A percentile compares a stretch with the other conserved stretches of the same genome.
These are phyloP conservation scores for Cercospora janseana DNA, from an alignment of 2,329 filamentous ascomycete species.

Conservation along the genomic window DNA sequence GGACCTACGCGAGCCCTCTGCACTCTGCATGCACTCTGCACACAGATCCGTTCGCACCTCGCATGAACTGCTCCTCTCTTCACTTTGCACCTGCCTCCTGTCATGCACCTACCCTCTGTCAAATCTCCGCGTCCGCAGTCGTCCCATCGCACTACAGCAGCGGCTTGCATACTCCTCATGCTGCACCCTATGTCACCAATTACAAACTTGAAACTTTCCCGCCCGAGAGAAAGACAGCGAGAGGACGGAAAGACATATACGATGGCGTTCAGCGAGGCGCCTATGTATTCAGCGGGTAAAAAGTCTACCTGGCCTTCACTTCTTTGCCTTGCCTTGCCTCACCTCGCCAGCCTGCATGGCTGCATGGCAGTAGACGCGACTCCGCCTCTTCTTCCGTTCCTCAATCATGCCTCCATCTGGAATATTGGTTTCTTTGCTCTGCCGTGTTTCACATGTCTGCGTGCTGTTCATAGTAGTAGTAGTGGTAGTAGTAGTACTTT, in stretches of 20 bases:
- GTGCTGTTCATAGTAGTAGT: conserved; percentile 1
- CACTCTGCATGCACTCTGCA: background rate
- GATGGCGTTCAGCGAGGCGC: conserved; percentile 4
- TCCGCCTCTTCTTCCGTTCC: background rate
- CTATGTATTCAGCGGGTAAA: background rate
- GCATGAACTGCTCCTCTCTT: conserved; percentile 1
- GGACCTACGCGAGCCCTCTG: too few species aligned
- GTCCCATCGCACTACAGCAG: too few species aligned
- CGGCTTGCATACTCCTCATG: too few species aligned
- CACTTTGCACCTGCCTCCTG: too few species aligned
- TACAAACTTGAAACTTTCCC: conserved; percentile 35
- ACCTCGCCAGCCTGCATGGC: background rate
- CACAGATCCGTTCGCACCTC: background rate
- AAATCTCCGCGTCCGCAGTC: conserved; percentile 31
- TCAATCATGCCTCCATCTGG: background rate
- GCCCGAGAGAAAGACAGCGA: conserved; percentile 35
- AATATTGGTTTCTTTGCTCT: too few species aligned
- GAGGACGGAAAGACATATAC: too few species aligned
- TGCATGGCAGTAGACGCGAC: background rate
- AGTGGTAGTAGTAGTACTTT: too few species aligned
- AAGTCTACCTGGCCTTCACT: too few species aligned
- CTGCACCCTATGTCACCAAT: too few species aligned
- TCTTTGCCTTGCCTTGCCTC: too few species aligned
- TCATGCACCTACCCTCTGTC: conserved; percentile 1
- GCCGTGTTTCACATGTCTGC: background rate